A percentile compares a stretch with the other conserved stretches of the same genome.
Evolutionary conservation across 2,329 filamentous ascomycete species (phyloP).

Genomic region (Pleomassaria siparia): DNA sequence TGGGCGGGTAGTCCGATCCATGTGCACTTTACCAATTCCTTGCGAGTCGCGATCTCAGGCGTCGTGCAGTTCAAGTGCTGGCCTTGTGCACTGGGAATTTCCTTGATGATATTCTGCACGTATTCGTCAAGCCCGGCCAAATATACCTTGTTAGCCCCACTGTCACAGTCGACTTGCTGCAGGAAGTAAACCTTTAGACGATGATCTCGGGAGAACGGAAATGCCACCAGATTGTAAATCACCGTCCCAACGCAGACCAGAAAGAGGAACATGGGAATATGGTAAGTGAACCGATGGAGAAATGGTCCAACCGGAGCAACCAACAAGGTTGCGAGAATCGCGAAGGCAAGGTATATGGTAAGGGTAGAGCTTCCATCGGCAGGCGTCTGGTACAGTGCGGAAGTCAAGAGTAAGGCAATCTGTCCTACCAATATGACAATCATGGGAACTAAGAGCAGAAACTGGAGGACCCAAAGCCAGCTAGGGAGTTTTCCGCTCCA

Average conservation of each 20-base stretch:
- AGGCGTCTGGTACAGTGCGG: conserved; percentile 76
- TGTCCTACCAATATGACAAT: conserved; percentile 77
- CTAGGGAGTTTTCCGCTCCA: conserved; percentile 80
- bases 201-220: conserved; percentile 80
- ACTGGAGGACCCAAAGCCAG: conserved; percentile 87
- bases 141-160: conserved; percentile 67
- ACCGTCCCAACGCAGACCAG: conserved; percentile 72
- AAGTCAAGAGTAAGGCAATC: conserved; percentile 70
- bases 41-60: conserved; percentile 45
- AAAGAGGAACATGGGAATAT: conserved; percentile 76
- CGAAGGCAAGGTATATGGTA: conserved; percentile 70
- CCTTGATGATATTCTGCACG: conserved; percentile 59
- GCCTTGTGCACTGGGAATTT: conserved; percentile 70
- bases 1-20: conserved; percentile 71
- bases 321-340: conserved; percentile 68
- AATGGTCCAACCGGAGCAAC: conserved; percentile 80
- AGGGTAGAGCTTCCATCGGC: conserved; percentile 77
- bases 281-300: conserved; percentile 81
- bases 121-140: conserved; percentile 40
- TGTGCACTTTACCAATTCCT: conserved; percentile 64
- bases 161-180: conserved; percentile 75
- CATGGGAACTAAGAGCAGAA: conserved; percentile 77
- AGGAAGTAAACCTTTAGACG: conserved; percentile 86
- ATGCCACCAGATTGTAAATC: conserved; percentile 82
- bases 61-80: conserved; percentile 50